These are phyloP conservation scores for Sporothrix variecibatus DNA, from an alignment of 2,329 filamentous ascomycete genomes.

Conservation along the genomic window DNA sequence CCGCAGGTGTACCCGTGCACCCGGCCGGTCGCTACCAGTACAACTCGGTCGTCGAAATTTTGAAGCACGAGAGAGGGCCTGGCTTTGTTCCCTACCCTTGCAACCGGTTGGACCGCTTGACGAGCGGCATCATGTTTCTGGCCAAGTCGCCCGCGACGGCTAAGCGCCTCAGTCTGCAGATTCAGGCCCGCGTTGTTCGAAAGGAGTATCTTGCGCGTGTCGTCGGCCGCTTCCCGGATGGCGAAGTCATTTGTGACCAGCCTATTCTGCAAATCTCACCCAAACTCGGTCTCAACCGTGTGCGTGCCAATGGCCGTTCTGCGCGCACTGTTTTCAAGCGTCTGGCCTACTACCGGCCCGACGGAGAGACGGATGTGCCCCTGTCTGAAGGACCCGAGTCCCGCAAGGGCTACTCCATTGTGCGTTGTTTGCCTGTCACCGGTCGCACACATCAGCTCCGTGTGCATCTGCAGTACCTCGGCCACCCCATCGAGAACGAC, in stretches of 20 bases:
- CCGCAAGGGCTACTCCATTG: slow-evolving; percentile 79
- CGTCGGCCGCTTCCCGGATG: slow-evolving; percentile 86
- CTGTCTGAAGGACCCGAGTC: neutral
- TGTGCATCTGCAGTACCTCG: slow-evolving; percentile 91
- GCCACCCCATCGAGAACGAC: slow-evolving; percentile 94
- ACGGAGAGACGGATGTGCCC: neutral
- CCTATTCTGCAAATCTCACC: slow-evolving; percentile 93
- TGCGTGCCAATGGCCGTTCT: slow-evolving; percentile 88
- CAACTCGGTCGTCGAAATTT: slow-evolving; percentile 92
- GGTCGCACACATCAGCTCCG: slow-evolving; percentile 93
- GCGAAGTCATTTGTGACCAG: slow-evolving; percentile 88
- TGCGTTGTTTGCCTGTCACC: slow-evolving; percentile 89
- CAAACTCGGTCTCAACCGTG: slow-evolving; percentile 89
- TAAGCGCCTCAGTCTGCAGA: slow-evolving; percentile 73
- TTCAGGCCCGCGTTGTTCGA: slow-evolving; percentile 77
- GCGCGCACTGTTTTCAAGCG: slow-evolving; percentile 90
- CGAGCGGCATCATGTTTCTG: slow-evolving; percentile 97
- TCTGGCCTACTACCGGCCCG: slow-evolving; percentile 75
- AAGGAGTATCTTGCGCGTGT: slow-evolving; percentile 96
- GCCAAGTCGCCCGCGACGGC: slow-evolving; percentile 83
- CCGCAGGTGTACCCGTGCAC: slow-evolving; percentile 91
- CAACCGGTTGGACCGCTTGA: slow-evolving; percentile 90
- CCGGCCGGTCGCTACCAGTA: slow-evolving; percentile 93
- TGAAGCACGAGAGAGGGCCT: slow-evolving; percentile 70
- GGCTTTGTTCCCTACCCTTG: slow-evolving; percentile 67